Base-by-base conservation (phyloP, 768 basidiomycete species). In the Chalciporus pseudorubinellus region DNA sequence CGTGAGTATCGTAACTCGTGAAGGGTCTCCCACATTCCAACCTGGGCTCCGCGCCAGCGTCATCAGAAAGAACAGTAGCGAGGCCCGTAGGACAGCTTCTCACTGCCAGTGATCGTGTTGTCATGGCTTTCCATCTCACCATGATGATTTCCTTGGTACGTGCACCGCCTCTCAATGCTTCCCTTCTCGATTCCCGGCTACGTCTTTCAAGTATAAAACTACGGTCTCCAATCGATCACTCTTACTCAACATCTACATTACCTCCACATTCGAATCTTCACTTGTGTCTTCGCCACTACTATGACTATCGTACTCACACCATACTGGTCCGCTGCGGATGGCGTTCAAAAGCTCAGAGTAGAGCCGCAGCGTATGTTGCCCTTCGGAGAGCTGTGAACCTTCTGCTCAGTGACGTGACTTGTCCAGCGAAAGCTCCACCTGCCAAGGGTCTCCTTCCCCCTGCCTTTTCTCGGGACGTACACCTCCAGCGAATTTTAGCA, bases 291-390 rank as follows among this genome's bases (percentile, higher is more conserved):
- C 26, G 11, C 14, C 36, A n/a, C 19, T 24, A 24, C 46, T 6
- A 83, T 84, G 83, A 81, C 83, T 7, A 73, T 82, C 56, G 67
- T 82, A 44, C 79, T 90, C 53, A 88, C 82, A 28, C 89, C 87
- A 12, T 85, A 84, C 74, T 85, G 79, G 81, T 71, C 64, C 13
- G 69, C 72, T 29, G 24, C 66, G 52, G 79, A 87, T 60, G 87
- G 85, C 48, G 75, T 80, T 50, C 87, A 89, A 59, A 87, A 79
- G 67, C 79, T 91, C 61, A 87, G 79, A 63, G 62, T 83, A 46
- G 79, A 74, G 26, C 68, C 79, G 9, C 77, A 79, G 60, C 74
- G 86, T 87, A 63, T 52, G 56, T 54, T 31, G 28, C 44, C 16
- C 1, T 38, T 45, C 26, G 16, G 21, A 24, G 13, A 18, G 10